Percentiles rank a stretch among this genome's conserved stretches.
phyloP scores from a whole-genome alignment of 192 early-diverging fungal species.

The Backusella tarrabulga region DNA sequence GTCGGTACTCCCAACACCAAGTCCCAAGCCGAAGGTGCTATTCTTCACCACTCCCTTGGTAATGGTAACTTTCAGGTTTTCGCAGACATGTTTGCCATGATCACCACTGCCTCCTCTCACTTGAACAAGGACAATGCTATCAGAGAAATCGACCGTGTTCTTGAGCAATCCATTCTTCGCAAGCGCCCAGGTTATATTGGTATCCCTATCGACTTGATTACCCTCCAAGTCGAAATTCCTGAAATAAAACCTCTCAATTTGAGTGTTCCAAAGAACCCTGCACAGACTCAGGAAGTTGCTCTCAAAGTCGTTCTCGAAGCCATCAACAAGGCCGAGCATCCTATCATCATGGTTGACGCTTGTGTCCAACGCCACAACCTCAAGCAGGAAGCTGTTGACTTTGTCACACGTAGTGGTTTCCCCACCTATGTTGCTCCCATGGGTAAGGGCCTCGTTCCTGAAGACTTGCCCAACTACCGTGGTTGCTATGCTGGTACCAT shows the following conservation, averaged over 20 bases:
- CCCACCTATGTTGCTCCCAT: slow-evolving; percentile 45
- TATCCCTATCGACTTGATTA: slow-evolving; percentile 42
- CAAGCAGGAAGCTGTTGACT: slow-evolving; percentile 22
- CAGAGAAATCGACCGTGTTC: slow-evolving; percentile 42
- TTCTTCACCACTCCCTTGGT: slow-evolving; percentile 52
- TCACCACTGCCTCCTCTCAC: slow-evolving; percentile 40
- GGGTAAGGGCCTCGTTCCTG: slow-evolving; percentile 43
- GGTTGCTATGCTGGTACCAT: slow-evolving; percentile 43
- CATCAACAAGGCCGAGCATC: slow-evolving; percentile 36
- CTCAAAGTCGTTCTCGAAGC: slow-evolving; percentile 33
- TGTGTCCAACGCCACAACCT: slow-evolving; percentile 35
- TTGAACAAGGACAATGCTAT: slow-evolving; percentile 35
- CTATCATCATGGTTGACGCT: slow-evolving; percentile 46
- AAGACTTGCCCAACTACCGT: slow-evolving; percentile 35
- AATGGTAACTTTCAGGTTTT: slow-evolving; percentile 52
- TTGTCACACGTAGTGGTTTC: slow-evolving; percentile 31
- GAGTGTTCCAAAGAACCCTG: slow-evolving; percentile 25
- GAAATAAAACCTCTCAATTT: slow-evolving; percentile 29
- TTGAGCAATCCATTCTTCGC: neutral
- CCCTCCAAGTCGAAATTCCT: slow-evolving; percentile 19
- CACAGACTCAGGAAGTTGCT: slow-evolving; percentile 26
- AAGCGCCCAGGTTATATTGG: slow-evolving; percentile 37
- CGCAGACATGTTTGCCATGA: slow-evolving; percentile 37
- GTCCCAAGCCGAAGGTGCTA: slow-evolving; percentile 44
- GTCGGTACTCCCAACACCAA: slow-evolving; percentile 47